Base-by-base conservation (phyloP, 352 stramenopile species). In the Pythium monospermum region DNA sequence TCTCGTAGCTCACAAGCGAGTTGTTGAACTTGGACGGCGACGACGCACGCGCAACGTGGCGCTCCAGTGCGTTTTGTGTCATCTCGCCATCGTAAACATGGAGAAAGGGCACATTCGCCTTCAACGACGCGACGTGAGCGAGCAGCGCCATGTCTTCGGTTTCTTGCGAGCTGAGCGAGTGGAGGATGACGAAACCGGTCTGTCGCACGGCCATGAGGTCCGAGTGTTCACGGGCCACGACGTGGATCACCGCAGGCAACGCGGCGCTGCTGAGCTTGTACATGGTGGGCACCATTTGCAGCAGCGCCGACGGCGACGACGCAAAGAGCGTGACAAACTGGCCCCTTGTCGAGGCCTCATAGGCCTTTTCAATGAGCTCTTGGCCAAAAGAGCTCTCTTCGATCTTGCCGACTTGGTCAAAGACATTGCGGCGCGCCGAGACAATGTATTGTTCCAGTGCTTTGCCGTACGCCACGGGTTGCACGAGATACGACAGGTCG, bases 21-120 rank as follows among this genome's bases (percentile, higher is more conserved):
- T 73, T 74, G 55, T 41, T 76, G 56, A 82, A 87, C 54, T 91
- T 83, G 66, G 59, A 66, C 21, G 70, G 50, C 13, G 65, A n/a
- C n/a, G n/a, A n/a, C n/a, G n/a, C 58, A 5, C 61, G 45, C 2
- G 69, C 71, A 2, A 72, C 64, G n/a, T 61, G 54, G 39, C 68
- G 71, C 49, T 86, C 67, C 21, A 97, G 51, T 47, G 77, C 69
- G 61, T 96, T 96, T 53, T 94, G 87, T 25, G 74, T 62, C 72
- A 96, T 88, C 59, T 97, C 83, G 38, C 86, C 88, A 70, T 97
- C 91, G 70, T 96, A 96, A 23, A 98, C 94, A 68, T 98, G 87
- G 36, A 97, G 56, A 55, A 98, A 96, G 22, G 91, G 91, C 35
- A 96, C 79, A 47, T 94, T 83, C 37, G 85, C 81, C 40, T 86